phyloP scores from a whole-genome alignment of 306 rosid species.

The Lathyrus oleraceus region DNA sequence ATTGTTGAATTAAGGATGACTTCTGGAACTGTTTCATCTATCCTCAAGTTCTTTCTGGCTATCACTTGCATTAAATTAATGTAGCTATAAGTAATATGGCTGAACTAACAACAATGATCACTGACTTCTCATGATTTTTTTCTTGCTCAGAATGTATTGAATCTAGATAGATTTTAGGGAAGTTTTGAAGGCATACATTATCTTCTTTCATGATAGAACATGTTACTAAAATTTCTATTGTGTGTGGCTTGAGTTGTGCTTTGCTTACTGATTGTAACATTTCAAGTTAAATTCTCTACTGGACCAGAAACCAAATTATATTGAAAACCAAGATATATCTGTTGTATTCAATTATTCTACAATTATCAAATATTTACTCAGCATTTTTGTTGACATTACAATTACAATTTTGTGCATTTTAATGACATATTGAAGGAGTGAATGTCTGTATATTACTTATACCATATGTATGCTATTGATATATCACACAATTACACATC shows the following conservation, averaged over 20 bases:
- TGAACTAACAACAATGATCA: not conserved
- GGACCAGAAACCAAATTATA: slow-evolving; percentile 2
- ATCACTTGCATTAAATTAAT: not conserved
- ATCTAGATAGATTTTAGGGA: not conserved
- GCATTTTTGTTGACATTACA: not conserved
- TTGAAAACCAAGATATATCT: slow-evolving; percentile 5
- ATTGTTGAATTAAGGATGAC: not conserved
- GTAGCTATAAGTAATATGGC: not conserved
- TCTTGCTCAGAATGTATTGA: not conserved
- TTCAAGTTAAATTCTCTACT: slow-evolving; percentile 1
- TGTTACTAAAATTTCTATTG: not conserved
- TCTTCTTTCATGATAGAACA: not conserved
- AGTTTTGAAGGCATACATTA: slow-evolving; percentile 15
- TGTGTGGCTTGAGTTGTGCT: slow-evolving; percentile 10
- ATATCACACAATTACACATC: not conserved
- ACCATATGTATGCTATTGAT: not conserved
- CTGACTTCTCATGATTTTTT: not conserved
- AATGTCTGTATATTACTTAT: not conserved
- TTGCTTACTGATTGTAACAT: slow-evolving; percentile 4
- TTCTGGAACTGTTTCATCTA: not conserved
- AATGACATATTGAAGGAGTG: not conserved
- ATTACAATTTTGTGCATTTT: not conserved
- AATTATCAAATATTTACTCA: slow-evolving; percentile 21
- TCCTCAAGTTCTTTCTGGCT: not conserved
- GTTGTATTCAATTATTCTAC: not conserved